Percentiles rank a stretch among this genome's conserved stretches.
phyloP scores from a whole-genome alignment of 164 flowering plant genomes.

The Magnolia kwangsiensis region DNA sequence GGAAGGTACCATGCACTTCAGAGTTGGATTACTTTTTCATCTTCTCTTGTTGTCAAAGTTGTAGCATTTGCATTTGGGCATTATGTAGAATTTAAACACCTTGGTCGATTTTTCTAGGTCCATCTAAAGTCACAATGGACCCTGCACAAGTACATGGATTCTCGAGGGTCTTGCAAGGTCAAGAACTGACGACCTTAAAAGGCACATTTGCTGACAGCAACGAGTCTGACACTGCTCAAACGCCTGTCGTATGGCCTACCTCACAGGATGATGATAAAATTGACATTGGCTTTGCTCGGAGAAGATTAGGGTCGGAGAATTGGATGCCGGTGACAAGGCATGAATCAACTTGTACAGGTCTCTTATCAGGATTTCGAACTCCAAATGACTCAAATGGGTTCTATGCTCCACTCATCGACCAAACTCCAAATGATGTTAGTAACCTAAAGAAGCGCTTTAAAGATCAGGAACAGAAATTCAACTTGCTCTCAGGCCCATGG shows the following conservation, averaged over 20 bases:
- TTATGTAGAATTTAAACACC: not conserved
- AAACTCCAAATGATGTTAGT: slow-evolving; percentile 25
- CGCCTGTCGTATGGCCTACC: slow-evolving; percentile 40
- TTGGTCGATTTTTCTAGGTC: slow-evolving; percentile 32
- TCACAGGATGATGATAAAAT: slow-evolving; percentile 56
- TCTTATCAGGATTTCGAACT: slow-evolving; percentile 66
- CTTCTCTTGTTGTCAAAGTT: not conserved
- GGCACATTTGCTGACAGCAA: slow-evolving; percentile 50
- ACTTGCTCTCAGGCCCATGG: slow-evolving; percentile 38
- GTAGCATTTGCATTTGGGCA: not conserved
- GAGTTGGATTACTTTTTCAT: not conserved
- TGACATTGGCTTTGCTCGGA: slow-evolving; percentile 41
- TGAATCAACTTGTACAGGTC: slow-evolving; percentile 60
- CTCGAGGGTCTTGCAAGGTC: slow-evolving; percentile 91
- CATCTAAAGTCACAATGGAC: slow-evolving; percentile 56
- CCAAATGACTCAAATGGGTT: slow-evolving; percentile 35
- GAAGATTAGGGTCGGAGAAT: slow-evolving; percentile 49
- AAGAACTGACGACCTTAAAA: slow-evolving; percentile 76
- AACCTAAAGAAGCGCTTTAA: slow-evolving; percentile 31
- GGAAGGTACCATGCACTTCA: slow-evolving; percentile 52
- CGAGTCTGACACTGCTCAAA: slow-evolving; percentile 62
- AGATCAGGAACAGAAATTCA: slow-evolving; percentile 46
- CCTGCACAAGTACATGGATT: slow-evolving; percentile 55
- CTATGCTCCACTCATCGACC: slow-evolving; percentile 28
- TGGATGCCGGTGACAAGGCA: slow-evolving; percentile 47